Base-by-base conservation (phyloP, 208 protist genomes). In the Porcisia hertigi region DNA sequence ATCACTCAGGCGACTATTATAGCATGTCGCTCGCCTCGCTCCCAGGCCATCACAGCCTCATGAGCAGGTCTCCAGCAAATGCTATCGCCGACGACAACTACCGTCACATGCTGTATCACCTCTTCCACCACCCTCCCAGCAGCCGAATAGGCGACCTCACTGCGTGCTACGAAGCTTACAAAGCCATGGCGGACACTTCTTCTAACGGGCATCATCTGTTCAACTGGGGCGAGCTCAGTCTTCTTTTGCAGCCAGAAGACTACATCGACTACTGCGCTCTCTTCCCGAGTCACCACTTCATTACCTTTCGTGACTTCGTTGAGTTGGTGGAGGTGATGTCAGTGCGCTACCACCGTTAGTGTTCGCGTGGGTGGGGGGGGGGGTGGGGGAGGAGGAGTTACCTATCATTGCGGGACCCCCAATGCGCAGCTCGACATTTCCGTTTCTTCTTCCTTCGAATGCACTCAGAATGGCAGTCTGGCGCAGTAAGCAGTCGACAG, bases 241-340 rank as follows among this genome's bases (percentile, higher is more conserved):
- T 76, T n/a, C 64, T 86, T 43, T 64, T 86, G 58, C 25, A 65
- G 8, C 81, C 81, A 23, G 81, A 82, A 62, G 81, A 82, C 73
- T 69, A 79, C 65, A 75, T 86, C 30, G 71, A 80, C 45, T 77
- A 82, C 62, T 47, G 81, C 39, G 36, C 76, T 45, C 75, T 86
- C 59, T 86, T 80, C 25, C 81, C 76, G 1, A 70, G 52, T 12
- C 43, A 73, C 23, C 75, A 76, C 34, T 77, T 65, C 49, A 14
- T 86, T 25, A 73, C 62, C 45, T 80, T 82, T 30, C 53, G 57
- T 1, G 77, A 86, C 43, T 82, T 86, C 20, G 58, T 73, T 18
- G 59, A 85, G 45, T 85, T 85, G 52, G 73, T 85, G 18, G 81
- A 86, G 34, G 77, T 82, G 23, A 55, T 82, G 47, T 86, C 81